Base-by-base conservation (phyloP, 2,329 filamentous ascomycete genomes). In the Paraphaeosphaeria sporulosa region DNA sequence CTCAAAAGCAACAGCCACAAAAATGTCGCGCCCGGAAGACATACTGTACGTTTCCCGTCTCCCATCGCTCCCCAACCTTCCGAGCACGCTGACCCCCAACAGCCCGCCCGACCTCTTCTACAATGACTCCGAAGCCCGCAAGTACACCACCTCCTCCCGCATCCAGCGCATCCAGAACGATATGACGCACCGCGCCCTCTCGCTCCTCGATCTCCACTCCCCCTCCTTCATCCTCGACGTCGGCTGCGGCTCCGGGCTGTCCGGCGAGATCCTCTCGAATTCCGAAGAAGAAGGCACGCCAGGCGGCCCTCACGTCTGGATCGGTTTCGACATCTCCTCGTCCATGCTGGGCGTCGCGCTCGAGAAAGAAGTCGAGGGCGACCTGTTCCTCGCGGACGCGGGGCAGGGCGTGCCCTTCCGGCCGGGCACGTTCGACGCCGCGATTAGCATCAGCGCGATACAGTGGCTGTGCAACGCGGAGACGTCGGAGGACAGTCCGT, bases 381-480 rank as follows among this genome's bases (percentile, higher is more conserved):
- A 99, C 74, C 81, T 99, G n/a, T 84, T 99, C 70, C 87, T 99
- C 0, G 92, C 93, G 3, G 95, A 99, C 73, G 96, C 97, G 53
- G 95, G 95, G 0, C 95, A 99, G 74, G 95, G 95, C 1, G 88
- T 99, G 0, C 95, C 95, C 0, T 99, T 99, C 77, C 89, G 95
- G 17, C 87, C 95, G 0, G 95, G 95, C 34, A 88, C 90, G 0
- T 99, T 99, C 74, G 95, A 99, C 76, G 95, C 94, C 0, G 95
- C 95, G 23, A 93, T 99, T 70, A 93, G 89, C 72, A 98, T 99
- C 75, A 93, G 89, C 68, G 95, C 95, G 0, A 91, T 99, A n/a
- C 95, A 99, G 79, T 99, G 95, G 95, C 84, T 99, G 32, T 99
- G 95, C 79, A 98, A 97, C 78, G 95, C 94, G 43, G 95, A 98